Evolutionary conservation across 2,329 filamentous ascomycete species (phyloP), one percentile per base, ranked within the genome.

Genomic region (Diaporthe longicolla): DNA sequence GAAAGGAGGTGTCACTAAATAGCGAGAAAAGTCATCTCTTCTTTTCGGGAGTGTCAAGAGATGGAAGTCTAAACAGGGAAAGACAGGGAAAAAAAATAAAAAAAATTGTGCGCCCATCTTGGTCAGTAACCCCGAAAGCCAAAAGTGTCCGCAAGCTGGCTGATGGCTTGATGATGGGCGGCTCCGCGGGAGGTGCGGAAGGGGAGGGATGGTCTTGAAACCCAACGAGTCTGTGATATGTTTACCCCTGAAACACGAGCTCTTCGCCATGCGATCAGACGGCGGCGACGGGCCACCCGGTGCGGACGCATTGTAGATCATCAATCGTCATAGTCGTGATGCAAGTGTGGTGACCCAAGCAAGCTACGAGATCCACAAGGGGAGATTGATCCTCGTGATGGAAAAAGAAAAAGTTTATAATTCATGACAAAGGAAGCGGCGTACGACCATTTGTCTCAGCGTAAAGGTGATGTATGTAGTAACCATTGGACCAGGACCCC

Each of bases 171-270:
- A 15, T 52, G 55, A 54, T 40, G 63, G 48, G 48, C 63, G 29
- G 48, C 63, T 7, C 61, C 32, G 19, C 45, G 63, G 63, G 63
- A 54, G 63, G 45, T 68, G 63, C 63, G 63, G 63, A 40, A 68
- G 48, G 29, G 29, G 58, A 43, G 40, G 40, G 15, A 43, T 43
- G 45, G 32, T 68, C n/a, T 40, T 75, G 74, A 75, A 75, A 75
- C 74, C 52, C 74, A 50, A 71, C 71, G 37, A 57, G 74, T 75
- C 66, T 73, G 71, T 43, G 37, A 71, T 61, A 69, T 68, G 72
- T 58, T 55, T 24, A 58, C 54, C 71, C 26, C 45, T 74, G 73
- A 74, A 72, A 74, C 73, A 48, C 55, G n/a, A 43, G 40, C 59
- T 2, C n/a, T 29, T 68, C 11, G 43, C n/a, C 17, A 13, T 54